Evolutionary conservation across 1,139 yeast species (phyloP), one percentile per base, ranked within the genome.

Genomic region (Yamadazyma atlantica): DNA sequence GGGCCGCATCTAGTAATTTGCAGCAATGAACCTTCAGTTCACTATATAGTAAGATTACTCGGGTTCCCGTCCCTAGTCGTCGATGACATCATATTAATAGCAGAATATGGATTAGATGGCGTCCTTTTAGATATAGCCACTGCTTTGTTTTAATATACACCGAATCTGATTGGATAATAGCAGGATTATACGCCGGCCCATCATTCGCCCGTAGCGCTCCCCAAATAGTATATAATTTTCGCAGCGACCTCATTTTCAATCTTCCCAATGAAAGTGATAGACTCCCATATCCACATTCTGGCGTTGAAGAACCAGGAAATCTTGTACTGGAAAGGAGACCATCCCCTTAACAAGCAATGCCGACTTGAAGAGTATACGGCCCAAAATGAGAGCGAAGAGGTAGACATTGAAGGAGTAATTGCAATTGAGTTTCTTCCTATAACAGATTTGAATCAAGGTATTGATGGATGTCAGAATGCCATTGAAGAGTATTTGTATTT

Each of bases 231-330:
- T n/a, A n/a, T n/a, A n/a, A n/a, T n/a, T n/a, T n/a, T n/a, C n/a
- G n/a, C n/a, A n/a, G n/a, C n/a, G n/a, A 19, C 9, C 22, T 19
- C 22, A 9, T 19, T 19, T 9, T 19, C 22, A 19, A 6, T 19
- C 22, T 19, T n/a, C 9, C 22, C 6, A 10, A 47, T 45, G 50
- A 45, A 45, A 26, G 36, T 49, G 0, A 31, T 46, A 12, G 54
- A 50, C 29, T 41, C 52, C 12, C 54, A 50, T 32, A 46, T 50
- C 18, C 54, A 50, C 33, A 12, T 50, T 8, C 48, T 42, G 46
- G 33, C 49, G 4, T 34, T 46, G 3, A 26, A 27, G 21, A 45
- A 50, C 44, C 51, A 46, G 29, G 14, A 29, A 1, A 21, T 32
- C 17, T 32, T 46, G 13, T 37, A 39, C 18, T 50, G 53, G 53